phyloP scores from a whole-genome alignment of 2,329 filamentous ascomycete genomes.

The Penicillium crustosum region DNA sequence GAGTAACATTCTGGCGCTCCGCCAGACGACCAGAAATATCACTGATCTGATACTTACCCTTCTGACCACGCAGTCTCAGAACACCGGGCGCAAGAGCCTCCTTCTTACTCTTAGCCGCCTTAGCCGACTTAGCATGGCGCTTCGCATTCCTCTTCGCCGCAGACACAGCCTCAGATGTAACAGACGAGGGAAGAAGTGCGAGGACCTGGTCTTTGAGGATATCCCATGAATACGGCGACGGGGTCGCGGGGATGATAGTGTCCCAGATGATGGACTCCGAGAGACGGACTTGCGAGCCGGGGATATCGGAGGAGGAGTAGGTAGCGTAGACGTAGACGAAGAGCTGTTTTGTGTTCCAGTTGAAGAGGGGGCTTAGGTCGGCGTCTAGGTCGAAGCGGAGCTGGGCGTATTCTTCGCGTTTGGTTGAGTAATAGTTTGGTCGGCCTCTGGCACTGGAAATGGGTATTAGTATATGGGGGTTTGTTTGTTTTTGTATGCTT shows the following conservation, averaged over 20 bases:
- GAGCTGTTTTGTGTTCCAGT: slow-evolving; percentile 98
- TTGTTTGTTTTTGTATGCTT: neutral
- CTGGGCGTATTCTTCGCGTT: slow-evolving; percentile 93
- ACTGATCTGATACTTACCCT: slow-evolving; percentile 95
- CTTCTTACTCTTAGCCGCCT: slow-evolving; percentile 14
- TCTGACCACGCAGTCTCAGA: slow-evolving; percentile 76
- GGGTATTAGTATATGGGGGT: neutral
- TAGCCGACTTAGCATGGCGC: slow-evolving; percentile 23
- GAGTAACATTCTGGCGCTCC: slow-evolving; percentile 67
- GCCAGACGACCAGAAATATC: slow-evolving; percentile 80
- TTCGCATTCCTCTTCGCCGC: slow-evolving; percentile 26
- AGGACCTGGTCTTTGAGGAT: slow-evolving; percentile 34
- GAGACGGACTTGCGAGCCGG: slow-evolving; percentile 23
- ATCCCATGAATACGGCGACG: slow-evolving; percentile 44
- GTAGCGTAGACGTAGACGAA: slow-evolving; percentile 93
- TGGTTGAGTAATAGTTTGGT: slow-evolving; percentile 91
- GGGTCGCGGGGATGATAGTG: slow-evolving; percentile 74
- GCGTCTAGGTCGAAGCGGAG: slow-evolving; percentile 91
- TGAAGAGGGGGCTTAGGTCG: slow-evolving; percentile 90
- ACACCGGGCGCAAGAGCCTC: slow-evolving; percentile 54
- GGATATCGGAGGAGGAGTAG: slow-evolving; percentile 50
- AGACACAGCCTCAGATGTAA: slow-evolving; percentile 5
- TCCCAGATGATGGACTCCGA: slow-evolving; percentile 89
- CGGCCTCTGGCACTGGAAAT: slow-evolving; percentile 72
- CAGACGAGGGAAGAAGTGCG: slow-evolving; percentile 29